These are phyloP conservation scores for Colletotrichum destructivum DNA, from an alignment of 2,329 filamentous ascomycete species.

Conservation along the genomic window DNA sequence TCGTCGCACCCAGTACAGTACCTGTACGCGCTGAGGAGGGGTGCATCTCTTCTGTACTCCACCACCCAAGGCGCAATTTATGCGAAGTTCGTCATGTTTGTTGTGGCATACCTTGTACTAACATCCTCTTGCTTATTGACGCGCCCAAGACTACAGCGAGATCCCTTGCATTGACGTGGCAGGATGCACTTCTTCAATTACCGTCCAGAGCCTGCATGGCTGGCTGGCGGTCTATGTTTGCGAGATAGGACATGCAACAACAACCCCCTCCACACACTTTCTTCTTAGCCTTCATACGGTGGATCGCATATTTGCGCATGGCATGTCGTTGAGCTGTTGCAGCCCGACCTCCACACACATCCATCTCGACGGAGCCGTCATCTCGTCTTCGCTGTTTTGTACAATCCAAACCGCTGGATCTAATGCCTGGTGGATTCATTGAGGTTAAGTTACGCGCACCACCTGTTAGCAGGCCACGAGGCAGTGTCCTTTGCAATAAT, in stretches of 20 bases:
- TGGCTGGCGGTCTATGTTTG: slow-evolving; percentile 28
- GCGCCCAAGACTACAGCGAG: slow-evolving; percentile 31
- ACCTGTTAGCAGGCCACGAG: neutral
- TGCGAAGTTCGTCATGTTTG: slow-evolving; percentile 27
- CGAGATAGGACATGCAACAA: slow-evolving; percentile 30
- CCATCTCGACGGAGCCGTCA: slow-evolving; percentile 10
- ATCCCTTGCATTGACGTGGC: slow-evolving; percentile 39
- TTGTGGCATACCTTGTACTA: slow-evolving; percentile 4
- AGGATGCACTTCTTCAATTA: slow-evolving; percentile 38
- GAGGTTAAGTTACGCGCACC: slow-evolving; percentile 11
- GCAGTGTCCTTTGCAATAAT: slow-evolving; percentile 27
- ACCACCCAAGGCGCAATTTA: slow-evolving; percentile 13
- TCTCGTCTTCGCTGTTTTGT: slow-evolving; percentile 13
- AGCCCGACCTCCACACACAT: slow-evolving; percentile 14
- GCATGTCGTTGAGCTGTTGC: slow-evolving; percentile 17
- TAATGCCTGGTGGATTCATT: slow-evolving; percentile 8
- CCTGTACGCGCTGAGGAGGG: neutral
- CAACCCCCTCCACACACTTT: no score
- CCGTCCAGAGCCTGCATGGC: slow-evolving; percentile 21
- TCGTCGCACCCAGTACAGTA: slow-evolving; percentile 15
- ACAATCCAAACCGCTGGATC: slow-evolving; percentile 9
- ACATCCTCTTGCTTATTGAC: slow-evolving; percentile 10
- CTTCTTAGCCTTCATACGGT: slow-evolving; percentile 11
- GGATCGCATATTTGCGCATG: slow-evolving; percentile 26
- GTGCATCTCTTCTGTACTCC: slow-evolving; percentile 1